Percentiles rank a stretch among this genome's conserved stretches.
Conservation (phyloP, 805 yeast genomes). For the Kregervanrija fluxuum region DNA sequence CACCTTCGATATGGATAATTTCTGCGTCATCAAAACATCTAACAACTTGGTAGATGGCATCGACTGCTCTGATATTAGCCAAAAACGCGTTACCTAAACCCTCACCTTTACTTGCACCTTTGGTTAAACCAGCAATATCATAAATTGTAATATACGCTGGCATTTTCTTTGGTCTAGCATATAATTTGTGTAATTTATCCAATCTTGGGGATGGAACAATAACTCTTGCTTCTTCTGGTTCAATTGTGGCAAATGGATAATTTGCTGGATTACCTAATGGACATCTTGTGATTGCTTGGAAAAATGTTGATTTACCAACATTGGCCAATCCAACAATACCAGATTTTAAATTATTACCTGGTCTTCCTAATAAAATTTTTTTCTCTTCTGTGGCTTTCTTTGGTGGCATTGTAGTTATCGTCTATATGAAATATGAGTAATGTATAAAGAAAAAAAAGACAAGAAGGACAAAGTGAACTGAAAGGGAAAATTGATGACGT, state of each 20-base stretch:
- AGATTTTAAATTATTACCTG: conserved; percentile 38
- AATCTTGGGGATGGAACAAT: conserved; percentile 87
- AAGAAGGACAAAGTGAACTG: not conserved
- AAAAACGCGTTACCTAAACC: conserved; percentile 97
- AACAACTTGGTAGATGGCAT: conserved; percentile 95
- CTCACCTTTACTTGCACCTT: conserved; percentile 95
- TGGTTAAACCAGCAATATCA: conserved; percentile 97
- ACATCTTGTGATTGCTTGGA: conserved; percentile 92
- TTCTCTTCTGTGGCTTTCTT: conserved; percentile 33
- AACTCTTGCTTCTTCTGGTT: conserved; percentile 97
- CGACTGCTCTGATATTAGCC: conserved; percentile 94
- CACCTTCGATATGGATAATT: conserved; percentile 94
- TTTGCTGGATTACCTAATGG: conserved; percentile 95
- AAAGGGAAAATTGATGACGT: not conserved
- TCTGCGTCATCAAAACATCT: conserved; percentile 98
- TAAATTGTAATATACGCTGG: conserved; percentile 91
- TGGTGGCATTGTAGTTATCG: conserved; percentile 27
- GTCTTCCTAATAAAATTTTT: conserved; percentile 32
- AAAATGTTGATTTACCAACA: conserved; percentile 95
- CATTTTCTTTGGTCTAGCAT: conserved; percentile 76
- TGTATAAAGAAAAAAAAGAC: not conserved
- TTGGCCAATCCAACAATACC: conserved; percentile 96
- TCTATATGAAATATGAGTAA: not conserved
- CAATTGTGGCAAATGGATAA: conserved; percentile 96
- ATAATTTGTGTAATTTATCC: conserved; percentile 65